Evolutionary conservation across 2,329 filamentous ascomycete genomes (phyloP).

Genomic region (Dactylellina parvicollis): DNA sequence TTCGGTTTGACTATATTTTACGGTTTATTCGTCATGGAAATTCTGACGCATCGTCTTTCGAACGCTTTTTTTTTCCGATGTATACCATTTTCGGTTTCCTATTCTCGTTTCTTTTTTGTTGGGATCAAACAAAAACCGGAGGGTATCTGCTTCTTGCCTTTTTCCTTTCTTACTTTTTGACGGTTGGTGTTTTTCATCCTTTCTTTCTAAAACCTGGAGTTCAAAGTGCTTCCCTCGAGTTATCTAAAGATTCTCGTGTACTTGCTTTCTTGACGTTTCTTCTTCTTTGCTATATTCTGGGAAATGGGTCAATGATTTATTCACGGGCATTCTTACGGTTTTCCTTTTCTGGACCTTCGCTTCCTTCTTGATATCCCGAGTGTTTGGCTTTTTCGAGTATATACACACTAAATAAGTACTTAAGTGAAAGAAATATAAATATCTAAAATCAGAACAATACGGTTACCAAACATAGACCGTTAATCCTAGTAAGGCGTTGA

Average conservation of each 20-base stretch:
- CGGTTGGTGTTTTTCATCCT: background rate
- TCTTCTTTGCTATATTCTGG: conserved; percentile 6
- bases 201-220: conserved; percentile 16
- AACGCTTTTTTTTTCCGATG: conserved; percentile 5
- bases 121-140: conserved; percentile 33
- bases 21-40: conserved; percentile 6
- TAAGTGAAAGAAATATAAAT: too few relatives aligned
- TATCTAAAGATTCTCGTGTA: background rate
- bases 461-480: too few relatives aligned
- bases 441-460: too few relatives aligned
- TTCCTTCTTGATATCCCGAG: too few relatives aligned
- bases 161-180: background rate
- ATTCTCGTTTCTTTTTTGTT: conserved; percentile 16
- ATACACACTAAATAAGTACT: too few relatives aligned
- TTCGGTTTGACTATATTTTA: conserved; percentile 2
- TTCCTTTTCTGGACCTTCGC: too few relatives aligned
- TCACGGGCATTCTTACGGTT: too few relatives aligned
- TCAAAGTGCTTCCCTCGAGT: background rate
- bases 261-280: too few relatives aligned
- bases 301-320: background rate
- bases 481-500: too few relatives aligned
- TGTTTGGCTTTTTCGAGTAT: too few relatives aligned
- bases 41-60: conserved; percentile 1
- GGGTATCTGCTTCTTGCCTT: conserved; percentile 22
- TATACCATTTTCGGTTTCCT: conserved; percentile 4